phyloP scores from a whole-genome alignment of 768 basidiomycete species.

The Mycena galericulata region DNA sequence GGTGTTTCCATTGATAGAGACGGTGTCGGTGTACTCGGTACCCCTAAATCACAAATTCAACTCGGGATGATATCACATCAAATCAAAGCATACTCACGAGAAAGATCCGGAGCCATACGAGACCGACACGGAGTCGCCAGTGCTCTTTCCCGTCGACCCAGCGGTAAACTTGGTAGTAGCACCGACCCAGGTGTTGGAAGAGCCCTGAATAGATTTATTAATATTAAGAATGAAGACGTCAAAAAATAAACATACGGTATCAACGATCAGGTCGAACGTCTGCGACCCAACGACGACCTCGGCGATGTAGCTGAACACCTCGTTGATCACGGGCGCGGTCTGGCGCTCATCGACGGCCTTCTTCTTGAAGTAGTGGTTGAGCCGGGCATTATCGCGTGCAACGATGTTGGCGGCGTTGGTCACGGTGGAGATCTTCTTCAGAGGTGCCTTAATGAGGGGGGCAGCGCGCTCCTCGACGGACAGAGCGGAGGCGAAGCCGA shows the following conservation, averaged over 20 bases:
- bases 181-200: conserved; percentile 16
- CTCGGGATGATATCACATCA: background rate
- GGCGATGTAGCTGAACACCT: conserved; percentile 3
- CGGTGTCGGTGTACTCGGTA: conserved; percentile 14
- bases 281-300: conserved; percentile 4
- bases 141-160: conserved; percentile 4
- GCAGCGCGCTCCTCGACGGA: conserved; percentile 5
- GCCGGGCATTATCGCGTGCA: conserved; percentile 5
- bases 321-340: conserved; percentile 1
- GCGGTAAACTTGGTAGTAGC: background rate
- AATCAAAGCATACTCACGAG: conserved; percentile 8
- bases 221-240: background rate
- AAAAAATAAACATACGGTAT: conserved; percentile 4
- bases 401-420: conserved; percentile 3
- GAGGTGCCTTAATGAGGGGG: conserved; percentile 1
- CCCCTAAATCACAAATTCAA: conserved; percentile 3
- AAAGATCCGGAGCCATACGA: background rate
- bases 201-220: background rate
- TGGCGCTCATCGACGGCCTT: background rate
- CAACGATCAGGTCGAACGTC: conserved; percentile 19
- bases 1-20: background rate
- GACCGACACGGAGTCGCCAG: conserved; percentile 1
- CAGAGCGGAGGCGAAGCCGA: background rate
- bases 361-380: conserved; percentile 11
- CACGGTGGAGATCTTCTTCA: conserved; percentile 8